Percentiles rank a stretch among this genome's conserved stretches.
Evolutionary conservation across 1,139 yeast genomes (phyloP).

Genomic region (Protomyces inouyei): DNA sequence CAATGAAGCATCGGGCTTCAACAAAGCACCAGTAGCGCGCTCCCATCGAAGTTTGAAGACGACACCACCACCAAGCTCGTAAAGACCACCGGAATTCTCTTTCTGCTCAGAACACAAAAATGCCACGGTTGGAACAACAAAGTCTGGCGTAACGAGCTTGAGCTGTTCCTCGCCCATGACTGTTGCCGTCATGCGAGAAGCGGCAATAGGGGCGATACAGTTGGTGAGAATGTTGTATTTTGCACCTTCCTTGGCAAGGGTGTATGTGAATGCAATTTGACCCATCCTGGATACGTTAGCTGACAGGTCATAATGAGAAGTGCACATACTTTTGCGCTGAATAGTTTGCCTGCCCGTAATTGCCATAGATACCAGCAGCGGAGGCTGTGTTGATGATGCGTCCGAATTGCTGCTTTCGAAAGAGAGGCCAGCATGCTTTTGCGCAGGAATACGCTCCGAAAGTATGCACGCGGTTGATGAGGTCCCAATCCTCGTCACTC

Average conservation of each 20-base stretch:
- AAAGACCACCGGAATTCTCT: conserved; percentile 62
- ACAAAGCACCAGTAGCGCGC: conserved; percentile 77
- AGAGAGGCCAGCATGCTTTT: conserved; percentile 87
- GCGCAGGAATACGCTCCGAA: conserved; percentile 85
- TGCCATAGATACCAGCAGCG: conserved; percentile 95
- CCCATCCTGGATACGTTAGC: conserved; percentile 44
- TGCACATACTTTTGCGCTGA: conserved; percentile 71
- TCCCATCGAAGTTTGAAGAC: conserved; percentile 94
- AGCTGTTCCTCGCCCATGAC: conserved; percentile 80
- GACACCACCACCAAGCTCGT: conserved; percentile 92
- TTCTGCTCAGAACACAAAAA: conserved; percentile 67
- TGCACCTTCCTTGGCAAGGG: conserved; percentile 89
- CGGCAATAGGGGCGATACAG: conserved; percentile 89
- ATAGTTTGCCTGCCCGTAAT: conserved; percentile 95
- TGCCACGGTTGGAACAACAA: conserved; percentile 83
- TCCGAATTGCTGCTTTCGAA: conserved; percentile 80
- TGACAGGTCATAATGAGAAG: neutral
- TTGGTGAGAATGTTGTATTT: conserved; percentile 79
- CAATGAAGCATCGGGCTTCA: conserved; percentile 70
- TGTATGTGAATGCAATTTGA: conserved; percentile 84
- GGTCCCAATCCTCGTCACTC: conserved; percentile 71
- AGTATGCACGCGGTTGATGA: conserved; percentile 80
- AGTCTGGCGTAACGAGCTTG: conserved; percentile 76
- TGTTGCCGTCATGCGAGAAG: conserved; percentile 92
- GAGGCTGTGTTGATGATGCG: conserved; percentile 87